A percentile compares a stretch with the other conserved stretches of the same genome.
These are phyloP conservation scores for Ceratobasidium sp. DNA, from an alignment of 1,284 basidiomycete species.

Conservation along the genomic window DNA sequence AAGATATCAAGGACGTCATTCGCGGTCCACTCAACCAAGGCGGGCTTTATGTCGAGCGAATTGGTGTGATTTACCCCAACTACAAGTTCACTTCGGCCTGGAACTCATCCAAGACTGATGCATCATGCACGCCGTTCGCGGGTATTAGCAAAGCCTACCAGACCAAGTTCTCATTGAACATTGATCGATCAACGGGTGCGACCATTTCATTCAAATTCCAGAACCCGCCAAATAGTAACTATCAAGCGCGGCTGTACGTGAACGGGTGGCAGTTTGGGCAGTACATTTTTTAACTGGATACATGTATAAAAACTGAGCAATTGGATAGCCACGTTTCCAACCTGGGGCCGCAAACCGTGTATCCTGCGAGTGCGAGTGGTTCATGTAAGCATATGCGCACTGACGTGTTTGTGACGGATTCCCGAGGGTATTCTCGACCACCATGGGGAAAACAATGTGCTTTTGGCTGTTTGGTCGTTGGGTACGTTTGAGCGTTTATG, in stretches of 20 bases:
- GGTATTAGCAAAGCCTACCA: conserved; percentile 15
- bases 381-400: neutral
- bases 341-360: conserved; percentile 53
- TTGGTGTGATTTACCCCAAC: conserved; percentile 28
- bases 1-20: conserved; percentile 25
- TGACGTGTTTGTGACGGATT: neutral
- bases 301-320: neutral
- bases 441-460: conserved; percentile 26
- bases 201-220: conserved; percentile 24
- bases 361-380: conserved; percentile 26
- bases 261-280: conserved; percentile 63
- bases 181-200: conserved; percentile 1
- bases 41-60: conserved; percentile 33
- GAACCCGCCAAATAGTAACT: conserved; percentile 54
- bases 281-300: neutral
- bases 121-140: too few relatives aligned
- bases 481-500: neutral
- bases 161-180: conserved; percentile 17
- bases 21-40: conserved; percentile 24
- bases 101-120: conserved; percentile 30
- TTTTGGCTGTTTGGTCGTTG: conserved; percentile 24
- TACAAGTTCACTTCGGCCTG: conserved; percentile 3
- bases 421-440: conserved; percentile 42
- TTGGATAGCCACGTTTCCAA: conserved; percentile 51
- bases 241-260: conserved; percentile 54